phyloP scores from a whole-genome alignment of 129 eudicot species.

The Flaveria ramosissima region DNA sequence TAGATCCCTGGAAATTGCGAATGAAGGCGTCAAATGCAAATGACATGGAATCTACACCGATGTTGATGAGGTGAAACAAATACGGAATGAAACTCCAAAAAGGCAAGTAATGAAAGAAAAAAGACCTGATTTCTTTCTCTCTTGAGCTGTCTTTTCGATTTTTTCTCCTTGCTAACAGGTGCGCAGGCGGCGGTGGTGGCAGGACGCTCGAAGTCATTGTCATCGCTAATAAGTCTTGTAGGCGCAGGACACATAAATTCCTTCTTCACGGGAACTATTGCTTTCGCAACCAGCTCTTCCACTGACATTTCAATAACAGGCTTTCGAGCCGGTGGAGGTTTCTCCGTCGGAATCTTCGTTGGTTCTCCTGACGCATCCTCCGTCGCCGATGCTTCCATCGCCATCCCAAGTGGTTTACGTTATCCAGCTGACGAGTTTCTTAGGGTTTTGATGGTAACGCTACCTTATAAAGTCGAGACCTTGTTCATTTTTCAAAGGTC shows the following conservation, averaged over 20 bases:
- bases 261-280: conserved; percentile 87
- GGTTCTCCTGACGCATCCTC: conserved; percentile 33
- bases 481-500: no score
- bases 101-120: neutral
- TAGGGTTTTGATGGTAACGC: conserved; percentile 31
- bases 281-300: conserved; percentile 87
- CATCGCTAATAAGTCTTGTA: conserved; percentile 23
- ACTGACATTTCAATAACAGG: conserved; percentile 35
- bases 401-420: neutral
- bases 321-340: neutral
- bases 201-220: conserved; percentile 27
- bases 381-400: conserved; percentile 38
- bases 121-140: conserved; percentile 75
- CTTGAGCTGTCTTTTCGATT: conserved; percentile 84
- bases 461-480: no score
- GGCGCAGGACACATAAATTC: conserved; percentile 65
- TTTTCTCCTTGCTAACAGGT: conserved; percentile 63
- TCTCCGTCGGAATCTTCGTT: conserved; percentile 19
- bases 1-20: neutral
- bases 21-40: neutral
- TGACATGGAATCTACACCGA: neutral
- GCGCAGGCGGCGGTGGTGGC: conserved; percentile 35
- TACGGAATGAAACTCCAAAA: no score
- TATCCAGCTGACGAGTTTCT: neutral
- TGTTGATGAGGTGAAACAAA: neutral